A percentile compares a stretch with the other conserved stretches of the same genome.
Conservation (phyloP, 768 basidiomycete genomes). For the Leucosporidium scottii region DNA sequence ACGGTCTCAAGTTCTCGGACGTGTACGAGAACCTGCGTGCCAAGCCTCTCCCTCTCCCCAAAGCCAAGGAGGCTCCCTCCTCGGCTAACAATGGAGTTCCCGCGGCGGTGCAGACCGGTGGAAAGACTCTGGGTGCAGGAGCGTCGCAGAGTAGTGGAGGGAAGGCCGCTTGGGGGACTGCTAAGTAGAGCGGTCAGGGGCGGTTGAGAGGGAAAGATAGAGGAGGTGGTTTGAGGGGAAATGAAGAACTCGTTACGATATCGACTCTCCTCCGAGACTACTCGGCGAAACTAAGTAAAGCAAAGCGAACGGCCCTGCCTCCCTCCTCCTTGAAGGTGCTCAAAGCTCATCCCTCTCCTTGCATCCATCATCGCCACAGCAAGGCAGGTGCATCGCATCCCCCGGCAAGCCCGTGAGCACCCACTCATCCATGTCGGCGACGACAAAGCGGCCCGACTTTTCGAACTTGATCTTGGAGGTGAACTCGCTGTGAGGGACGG, state of each 20-base stretch:
- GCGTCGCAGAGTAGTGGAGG: not conserved
- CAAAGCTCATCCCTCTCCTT: no score
- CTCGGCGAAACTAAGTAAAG: no score
- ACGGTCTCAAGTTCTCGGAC: conserved; percentile 20
- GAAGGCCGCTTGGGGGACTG: not conserved
- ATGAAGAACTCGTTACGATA: not conserved
- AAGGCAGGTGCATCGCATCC: no score
- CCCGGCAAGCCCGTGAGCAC: no score
- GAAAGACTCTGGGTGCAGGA: not conserved
- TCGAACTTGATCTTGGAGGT: no score
- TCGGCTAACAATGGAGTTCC: not conserved
- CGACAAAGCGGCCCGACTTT: no score
- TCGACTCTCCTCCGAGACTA: not conserved
- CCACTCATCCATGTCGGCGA: no score
- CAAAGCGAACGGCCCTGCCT: no score
- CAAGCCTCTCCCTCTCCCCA: conserved; percentile 30
- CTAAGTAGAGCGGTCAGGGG: not conserved
- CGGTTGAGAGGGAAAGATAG: not conserved
- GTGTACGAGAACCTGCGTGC: conserved; percentile 20
- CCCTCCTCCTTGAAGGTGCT: no score
- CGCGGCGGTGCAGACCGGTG: not conserved
- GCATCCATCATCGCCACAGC: no score
- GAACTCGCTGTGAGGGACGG: no score
- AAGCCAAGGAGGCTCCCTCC: not conserved
- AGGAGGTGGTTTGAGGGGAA: not conserved